These are phyloP conservation scores for Arthrobotrys megalospora DNA, from an alignment of 2,329 filamentous ascomycete genomes.

Conservation along the genomic window DNA sequence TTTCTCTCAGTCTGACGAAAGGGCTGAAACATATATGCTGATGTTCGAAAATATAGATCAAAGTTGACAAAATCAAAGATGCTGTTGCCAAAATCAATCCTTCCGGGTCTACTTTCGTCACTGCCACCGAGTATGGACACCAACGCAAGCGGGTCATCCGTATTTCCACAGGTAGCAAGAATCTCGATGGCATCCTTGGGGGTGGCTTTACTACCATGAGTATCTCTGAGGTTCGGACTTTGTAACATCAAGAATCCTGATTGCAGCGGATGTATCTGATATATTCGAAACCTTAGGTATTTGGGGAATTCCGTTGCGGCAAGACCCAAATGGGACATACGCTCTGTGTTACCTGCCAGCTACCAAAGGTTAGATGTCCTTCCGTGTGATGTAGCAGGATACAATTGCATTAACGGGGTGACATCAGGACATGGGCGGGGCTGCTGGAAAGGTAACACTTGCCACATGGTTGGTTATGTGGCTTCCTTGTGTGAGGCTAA, in stretches of 20 bases:
- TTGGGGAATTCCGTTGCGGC: constrained; percentile 76
- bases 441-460: constrained; percentile 74
- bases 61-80: constrained; percentile 80
- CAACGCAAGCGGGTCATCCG: constrained; percentile 76
- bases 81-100: constrained; percentile 75
- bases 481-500: constrained; percentile 5
- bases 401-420: constrained; percentile 49
- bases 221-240: constrained; percentile 72
- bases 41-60: constrained; percentile 67
- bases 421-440: constrained; percentile 74
- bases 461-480: not conserved
- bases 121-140: constrained; percentile 76
- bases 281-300: constrained; percentile 68
- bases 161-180: constrained; percentile 79
- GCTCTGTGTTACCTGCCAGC: constrained; percentile 76
- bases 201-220: constrained; percentile 80
- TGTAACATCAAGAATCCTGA: not conserved
- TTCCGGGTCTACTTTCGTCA: constrained; percentile 75
- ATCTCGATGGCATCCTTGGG: constrained; percentile 76
- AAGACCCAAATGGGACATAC: constrained; percentile 80
- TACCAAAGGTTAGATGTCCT: constrained; percentile 68
- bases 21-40: not conserved
- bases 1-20: not conserved
- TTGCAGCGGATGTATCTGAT: not conserved
- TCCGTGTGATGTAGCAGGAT: constrained; percentile 22